Conservation (phyloP, 1,139 yeast genomes). For the Saccharomyces hybrid region DNA sequence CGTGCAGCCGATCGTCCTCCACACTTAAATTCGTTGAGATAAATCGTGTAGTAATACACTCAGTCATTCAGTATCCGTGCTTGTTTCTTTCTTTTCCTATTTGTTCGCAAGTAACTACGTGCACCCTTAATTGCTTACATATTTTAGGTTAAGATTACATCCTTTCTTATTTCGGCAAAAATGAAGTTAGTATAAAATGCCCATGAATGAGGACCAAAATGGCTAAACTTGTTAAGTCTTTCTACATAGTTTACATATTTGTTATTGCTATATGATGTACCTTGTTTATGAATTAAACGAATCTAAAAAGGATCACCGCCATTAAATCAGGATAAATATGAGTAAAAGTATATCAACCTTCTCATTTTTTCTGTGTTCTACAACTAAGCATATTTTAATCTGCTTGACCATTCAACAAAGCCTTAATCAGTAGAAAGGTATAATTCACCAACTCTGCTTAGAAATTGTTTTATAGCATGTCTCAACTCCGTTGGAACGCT, state of each 20-base stretch:
- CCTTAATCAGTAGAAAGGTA: constrained; percentile 25
- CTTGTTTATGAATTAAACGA: background rate
- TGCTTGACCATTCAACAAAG: background rate
- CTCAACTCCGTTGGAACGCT: constrained; percentile 66
- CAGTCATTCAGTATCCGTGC: no score
- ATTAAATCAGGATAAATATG: background rate
- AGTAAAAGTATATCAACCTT: background rate
- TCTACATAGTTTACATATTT: background rate
- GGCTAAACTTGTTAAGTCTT: background rate
- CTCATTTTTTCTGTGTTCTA: background rate
- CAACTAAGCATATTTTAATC: background rate
- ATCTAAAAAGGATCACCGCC: background rate
- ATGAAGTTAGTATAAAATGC: background rate
- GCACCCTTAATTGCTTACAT: background rate
- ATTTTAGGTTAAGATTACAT: background rate
- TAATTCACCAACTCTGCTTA: constrained; percentile 63
- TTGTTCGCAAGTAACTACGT: background rate
- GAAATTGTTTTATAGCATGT: constrained; percentile 54
- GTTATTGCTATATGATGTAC: background rate
- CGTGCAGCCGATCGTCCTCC: background rate
- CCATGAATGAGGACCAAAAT: background rate
- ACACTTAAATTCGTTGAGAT: background rate
- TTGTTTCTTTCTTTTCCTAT: background rate
- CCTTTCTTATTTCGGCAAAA: background rate
- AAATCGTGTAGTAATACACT: background rate